These are phyloP conservation scores for Kodamaea plutei DNA, from an alignment of 1,139 yeast species.

Conservation along the genomic window DNA sequence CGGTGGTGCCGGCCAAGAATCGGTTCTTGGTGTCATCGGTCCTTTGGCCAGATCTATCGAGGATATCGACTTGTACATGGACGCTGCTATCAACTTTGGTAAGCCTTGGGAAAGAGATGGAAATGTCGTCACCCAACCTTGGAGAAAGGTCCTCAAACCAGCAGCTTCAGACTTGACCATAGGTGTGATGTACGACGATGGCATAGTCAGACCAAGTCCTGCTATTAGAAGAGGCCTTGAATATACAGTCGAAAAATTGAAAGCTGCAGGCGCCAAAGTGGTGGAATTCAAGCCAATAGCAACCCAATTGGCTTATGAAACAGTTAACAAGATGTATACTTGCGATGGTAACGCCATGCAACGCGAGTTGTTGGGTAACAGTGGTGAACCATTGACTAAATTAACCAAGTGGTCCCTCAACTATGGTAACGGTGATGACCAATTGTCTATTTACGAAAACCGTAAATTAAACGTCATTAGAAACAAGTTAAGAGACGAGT, in stretches of 20 bases:
- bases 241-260: conserved; percentile 13
- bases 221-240: conserved; percentile 43
- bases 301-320: conserved; percentile 47
- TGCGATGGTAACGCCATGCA: conserved; percentile 62
- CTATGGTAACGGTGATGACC: conserved; percentile 52
- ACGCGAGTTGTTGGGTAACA: conserved; percentile 44
- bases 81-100: conserved; percentile 53
- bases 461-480: conserved; percentile 46
- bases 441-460: conserved; percentile 39
- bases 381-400: conserved; percentile 64
- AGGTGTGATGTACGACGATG: conserved; percentile 40
- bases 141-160: conserved; percentile 51
- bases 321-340: conserved; percentile 46
- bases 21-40: conserved; percentile 57
- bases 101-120: conserved; percentile 69
- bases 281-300: conserved; percentile 48
- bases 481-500: conserved; percentile 53
- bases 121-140: conserved; percentile 51
- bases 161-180: conserved; percentile 23
- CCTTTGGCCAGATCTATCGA: conserved; percentile 59
- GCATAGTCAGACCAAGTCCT: conserved; percentile 42
- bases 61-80: conserved; percentile 63
- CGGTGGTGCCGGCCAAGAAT: conserved; percentile 55
- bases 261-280: conserved; percentile 17
- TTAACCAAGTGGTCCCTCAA: conserved; percentile 59